Percentiles rank a stretch among this genome's conserved stretches.
phyloP scores from a whole-genome alignment of 345 rosid species.

The Salix suchowensis region DNA sequence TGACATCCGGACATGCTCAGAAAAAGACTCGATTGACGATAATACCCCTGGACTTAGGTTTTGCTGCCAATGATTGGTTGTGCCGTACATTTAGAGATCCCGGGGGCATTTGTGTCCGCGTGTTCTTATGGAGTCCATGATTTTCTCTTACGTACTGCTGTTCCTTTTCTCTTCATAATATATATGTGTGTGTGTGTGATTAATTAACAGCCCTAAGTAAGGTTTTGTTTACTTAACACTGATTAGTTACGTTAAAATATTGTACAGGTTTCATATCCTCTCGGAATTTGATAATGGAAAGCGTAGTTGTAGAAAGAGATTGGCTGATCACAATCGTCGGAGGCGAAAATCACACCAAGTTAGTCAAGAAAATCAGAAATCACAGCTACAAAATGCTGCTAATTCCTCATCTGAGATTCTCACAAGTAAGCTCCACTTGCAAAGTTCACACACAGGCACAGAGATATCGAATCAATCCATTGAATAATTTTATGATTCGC shows the following conservation, averaged over 20 bases:
- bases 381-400: constrained; percentile 23
- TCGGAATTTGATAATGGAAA: constrained; percentile 94
- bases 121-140: neutral
- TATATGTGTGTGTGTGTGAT: neutral
- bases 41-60: neutral
- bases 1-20: neutral
- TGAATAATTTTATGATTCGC: no score
- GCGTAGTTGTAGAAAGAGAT: constrained; percentile 89
- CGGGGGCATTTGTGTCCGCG: constrained; percentile 42
- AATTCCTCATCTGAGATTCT: constrained; percentile 38
- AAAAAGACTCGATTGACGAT: neutral
- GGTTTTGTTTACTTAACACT: neutral
- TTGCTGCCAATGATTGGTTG: neutral
- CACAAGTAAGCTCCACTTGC: constrained; percentile 27
- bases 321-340: constrained; percentile 97
- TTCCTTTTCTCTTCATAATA: neutral
- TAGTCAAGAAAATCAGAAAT: constrained; percentile 39
- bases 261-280: constrained; percentile 76
- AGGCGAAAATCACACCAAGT: constrained; percentile 68
- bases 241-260: neutral
- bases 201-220: neutral
- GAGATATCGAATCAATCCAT: neutral
- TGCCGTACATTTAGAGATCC: constrained; percentile 33
- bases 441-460: neutral
- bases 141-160: neutral